Conservation (phyloP, 1,139 yeast genomes). For the Nakaseomyces sp. region DNA sequence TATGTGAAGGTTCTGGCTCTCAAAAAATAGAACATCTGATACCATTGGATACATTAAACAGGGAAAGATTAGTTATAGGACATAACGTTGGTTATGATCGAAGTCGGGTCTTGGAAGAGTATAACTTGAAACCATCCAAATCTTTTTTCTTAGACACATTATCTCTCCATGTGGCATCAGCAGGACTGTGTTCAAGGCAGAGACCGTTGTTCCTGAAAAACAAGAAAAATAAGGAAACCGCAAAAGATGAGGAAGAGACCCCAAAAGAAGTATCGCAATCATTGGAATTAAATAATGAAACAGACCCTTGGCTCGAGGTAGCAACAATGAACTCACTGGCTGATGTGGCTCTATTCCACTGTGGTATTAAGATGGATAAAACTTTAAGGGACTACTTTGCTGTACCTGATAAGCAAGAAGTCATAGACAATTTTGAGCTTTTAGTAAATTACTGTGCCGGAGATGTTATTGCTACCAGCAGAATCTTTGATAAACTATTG, state of each 20-base stretch:
- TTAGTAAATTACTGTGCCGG: slow-evolving; percentile 75
- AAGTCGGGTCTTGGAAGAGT: slow-evolving; percentile 78
- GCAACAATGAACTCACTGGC: slow-evolving; percentile 77
- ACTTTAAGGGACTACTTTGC: slow-evolving; percentile 56
- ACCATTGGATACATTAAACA: slow-evolving; percentile 49
- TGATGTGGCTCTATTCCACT: slow-evolving; percentile 74
- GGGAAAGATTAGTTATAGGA: slow-evolving; percentile 63
- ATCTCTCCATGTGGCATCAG: slow-evolving; percentile 84
- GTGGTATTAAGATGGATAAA: slow-evolving; percentile 63
- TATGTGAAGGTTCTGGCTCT: slow-evolving; percentile 39
- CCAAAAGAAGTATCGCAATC: slow-evolving; percentile 7
- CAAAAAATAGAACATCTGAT: slow-evolving; percentile 53
- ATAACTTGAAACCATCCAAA: slow-evolving; percentile 53
- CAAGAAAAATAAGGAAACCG: slow-evolving; percentile 33
- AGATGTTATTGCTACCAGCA: slow-evolving; percentile 72
- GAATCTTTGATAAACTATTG: slow-evolving; percentile 57
- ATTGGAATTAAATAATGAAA: slow-evolving; percentile 18
- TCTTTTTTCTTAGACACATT: slow-evolving; percentile 84
- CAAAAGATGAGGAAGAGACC: slow-evolving; percentile 12
- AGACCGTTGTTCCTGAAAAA: slow-evolving; percentile 69
- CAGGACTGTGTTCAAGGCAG: slow-evolving; percentile 91
- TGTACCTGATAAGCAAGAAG: slow-evolving; percentile 43
- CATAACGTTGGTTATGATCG: slow-evolving; percentile 90
- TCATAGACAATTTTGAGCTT: slow-evolving; percentile 49
- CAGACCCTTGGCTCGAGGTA: slow-evolving; percentile 68